Evolutionary conservation across 352 stramenopile species (phyloP), one percentile per base, ranked within the genome.

Genomic region (Plasmopara halstedii): DNA sequence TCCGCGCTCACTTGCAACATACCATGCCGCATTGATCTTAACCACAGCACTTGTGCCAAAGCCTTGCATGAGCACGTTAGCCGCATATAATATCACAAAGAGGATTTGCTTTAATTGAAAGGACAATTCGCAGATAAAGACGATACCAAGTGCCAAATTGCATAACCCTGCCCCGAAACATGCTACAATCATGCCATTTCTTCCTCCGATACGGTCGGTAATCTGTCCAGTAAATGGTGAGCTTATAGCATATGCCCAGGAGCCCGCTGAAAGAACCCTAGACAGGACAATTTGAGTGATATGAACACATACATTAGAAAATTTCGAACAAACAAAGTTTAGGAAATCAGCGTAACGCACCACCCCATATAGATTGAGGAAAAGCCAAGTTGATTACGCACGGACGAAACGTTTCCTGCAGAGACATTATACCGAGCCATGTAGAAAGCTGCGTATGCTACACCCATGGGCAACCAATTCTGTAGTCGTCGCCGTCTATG

Each of bases 1-100:
- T 0, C 77, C 73, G 17, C 73, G 69, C 58, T 88, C 77, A 41
- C 48, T 83, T 3, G 69, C 58, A 14, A 56, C 22, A 53, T 86
- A 88, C 77, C 77, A 86, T 41, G 71, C 75, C 0, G 71, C 77
- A 37, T 88, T 86, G 57, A 88, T 88, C 62, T 88, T 88, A n/a
- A 88, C 73, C n/a, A 85, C 77, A 22, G 71, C 77, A 44, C 77
- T 88, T 13, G 73, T 85, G n/a, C 77, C 77, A 34, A 86, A 88
- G 22, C 73, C 71, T 43, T 88, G 77, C 32, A 88, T 64, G 18
- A 85, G 65, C 18, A 84, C 64, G 42, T 88, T 88, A 6, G 55
- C 27, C 0, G 77, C 73, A 51, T 85, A 88, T 17, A 88, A 56
- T 35, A 73, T 37, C 4, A 85, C 25, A 33, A 88, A 85, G 19